Evolutionary conservation across 73 alveolate genomes (phyloP).

Genomic region (Paramecium bursaria): DNA sequence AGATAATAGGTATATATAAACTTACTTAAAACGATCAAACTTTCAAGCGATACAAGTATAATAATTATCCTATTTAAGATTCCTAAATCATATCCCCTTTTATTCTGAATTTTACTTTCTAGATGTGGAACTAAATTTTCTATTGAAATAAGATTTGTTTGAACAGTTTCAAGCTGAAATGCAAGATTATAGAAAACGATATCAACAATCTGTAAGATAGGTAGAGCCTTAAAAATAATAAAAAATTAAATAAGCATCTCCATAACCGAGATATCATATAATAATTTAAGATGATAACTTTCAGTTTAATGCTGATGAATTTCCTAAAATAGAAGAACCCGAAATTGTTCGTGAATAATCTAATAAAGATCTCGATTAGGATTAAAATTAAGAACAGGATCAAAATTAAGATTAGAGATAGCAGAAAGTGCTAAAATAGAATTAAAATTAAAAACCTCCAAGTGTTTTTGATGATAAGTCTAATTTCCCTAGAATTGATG

Average conservation of each 20-base stretch:
- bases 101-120: conserved; percentile 22
- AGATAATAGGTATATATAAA: neutral
- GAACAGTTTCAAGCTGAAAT: neutral
- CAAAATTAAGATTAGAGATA: too few relatives aligned
- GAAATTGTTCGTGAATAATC: neutral
- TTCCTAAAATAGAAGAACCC: neutral
- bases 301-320: neutral
- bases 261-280: neutral
- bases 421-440: too few relatives aligned
- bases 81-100: conserved; percentile 40
- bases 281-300: neutral
- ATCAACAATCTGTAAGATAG: neutral
- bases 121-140: neutral
- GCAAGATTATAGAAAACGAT: neutral
- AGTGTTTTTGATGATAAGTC: neutral
- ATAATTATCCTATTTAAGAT: neutral
- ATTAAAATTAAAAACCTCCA: neutral
- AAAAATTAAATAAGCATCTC: neutral
- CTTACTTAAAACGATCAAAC: neutral
- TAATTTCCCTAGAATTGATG: conserved; percentile 11
- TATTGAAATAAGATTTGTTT: neutral
- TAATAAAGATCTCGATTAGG: neutral
- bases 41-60: neutral
- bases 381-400: too few relatives aligned
- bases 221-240: neutral